Conservation (phyloP, 768 basidiomycete genomes). For the Russula sp. region DNA sequence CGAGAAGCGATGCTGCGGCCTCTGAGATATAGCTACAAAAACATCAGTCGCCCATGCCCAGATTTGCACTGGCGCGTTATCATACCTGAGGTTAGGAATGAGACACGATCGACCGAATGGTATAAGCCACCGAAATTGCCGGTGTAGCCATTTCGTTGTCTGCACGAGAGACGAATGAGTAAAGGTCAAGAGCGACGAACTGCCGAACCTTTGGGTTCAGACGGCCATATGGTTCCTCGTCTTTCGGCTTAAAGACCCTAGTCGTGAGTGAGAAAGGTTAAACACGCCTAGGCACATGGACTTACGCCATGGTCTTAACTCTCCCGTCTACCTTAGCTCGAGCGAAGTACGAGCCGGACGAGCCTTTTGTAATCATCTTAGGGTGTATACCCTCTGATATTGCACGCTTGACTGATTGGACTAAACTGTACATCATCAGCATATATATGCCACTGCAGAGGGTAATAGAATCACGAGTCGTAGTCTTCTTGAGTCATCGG, state of each 20-base stretch:
- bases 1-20: slow-evolving; percentile 83
- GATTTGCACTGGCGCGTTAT: not conserved
- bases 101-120: slow-evolving; percentile 88
- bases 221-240: slow-evolving; percentile 84
- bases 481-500: slow-evolving; percentile 75
- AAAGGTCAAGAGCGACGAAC: slow-evolving; percentile 3
- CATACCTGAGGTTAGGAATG: slow-evolving; percentile 81
- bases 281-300: slow-evolving; percentile 18
- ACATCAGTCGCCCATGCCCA: slow-evolving; percentile 8
- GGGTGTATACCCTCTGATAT: slow-evolving; percentile 80
- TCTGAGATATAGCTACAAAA: slow-evolving; percentile 74
- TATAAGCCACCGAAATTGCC: slow-evolving; percentile 85
- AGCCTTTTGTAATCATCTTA: slow-evolving; percentile 87
- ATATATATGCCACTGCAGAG: not conserved
- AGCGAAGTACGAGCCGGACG: slow-evolving; percentile 91
- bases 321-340: slow-evolving; percentile 72
- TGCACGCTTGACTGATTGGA: slow-evolving; percentile 62
- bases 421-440: slow-evolving; percentile 44
- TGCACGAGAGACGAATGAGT: slow-evolving; percentile 33
- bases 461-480: slow-evolving; percentile 51
- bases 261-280: not conserved
- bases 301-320: slow-evolving; percentile 79
- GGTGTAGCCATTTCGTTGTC: slow-evolving; percentile 89
- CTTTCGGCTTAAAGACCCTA: slow-evolving; percentile 90
- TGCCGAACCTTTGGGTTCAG: slow-evolving; percentile 74